phyloP scores from a whole-genome alignment of 2,329 filamentous ascomycete genomes.

The Chrysosporium queenslandicum region DNA sequence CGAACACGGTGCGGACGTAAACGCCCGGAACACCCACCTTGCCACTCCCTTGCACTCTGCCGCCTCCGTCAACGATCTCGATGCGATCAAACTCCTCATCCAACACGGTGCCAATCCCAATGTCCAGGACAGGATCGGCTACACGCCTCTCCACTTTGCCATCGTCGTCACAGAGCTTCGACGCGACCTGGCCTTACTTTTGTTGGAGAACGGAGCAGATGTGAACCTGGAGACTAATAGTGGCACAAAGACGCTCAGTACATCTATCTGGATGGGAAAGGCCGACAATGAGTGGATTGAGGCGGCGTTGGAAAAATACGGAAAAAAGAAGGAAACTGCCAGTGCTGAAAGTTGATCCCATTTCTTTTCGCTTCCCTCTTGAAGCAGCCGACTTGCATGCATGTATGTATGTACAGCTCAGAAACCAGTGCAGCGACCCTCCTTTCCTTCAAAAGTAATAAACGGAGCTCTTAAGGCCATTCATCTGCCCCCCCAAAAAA shows the following conservation, averaged over 20 bases:
- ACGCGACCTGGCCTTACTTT: not conserved
- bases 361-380: no score
- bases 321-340: not conserved
- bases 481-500: no score
- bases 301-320: not conserved
- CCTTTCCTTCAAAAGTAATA: no score
- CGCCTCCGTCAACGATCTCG: not conserved
- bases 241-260: not conserved
- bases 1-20: slow-evolving; percentile 8
- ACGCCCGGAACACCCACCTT: not conserved
- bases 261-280: not conserved
- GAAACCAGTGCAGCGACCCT: no score
- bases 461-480: no score
- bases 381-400: not conserved
- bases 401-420: no score
- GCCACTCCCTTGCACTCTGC: slow-evolving; percentile 7
- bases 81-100: slow-evolving; percentile 1
- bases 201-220: slow-evolving; percentile 10
- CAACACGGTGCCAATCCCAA: slow-evolving; percentile 12
- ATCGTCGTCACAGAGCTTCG: not conserved
- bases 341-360: not conserved
- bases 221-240: not conserved
- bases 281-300: not conserved
- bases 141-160: slow-evolving; percentile 9
- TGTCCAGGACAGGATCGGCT: not conserved